Evolutionary conservation across 352 stramenopile genomes (phyloP).

Genomic region (Pythium folliculosum): DNA sequence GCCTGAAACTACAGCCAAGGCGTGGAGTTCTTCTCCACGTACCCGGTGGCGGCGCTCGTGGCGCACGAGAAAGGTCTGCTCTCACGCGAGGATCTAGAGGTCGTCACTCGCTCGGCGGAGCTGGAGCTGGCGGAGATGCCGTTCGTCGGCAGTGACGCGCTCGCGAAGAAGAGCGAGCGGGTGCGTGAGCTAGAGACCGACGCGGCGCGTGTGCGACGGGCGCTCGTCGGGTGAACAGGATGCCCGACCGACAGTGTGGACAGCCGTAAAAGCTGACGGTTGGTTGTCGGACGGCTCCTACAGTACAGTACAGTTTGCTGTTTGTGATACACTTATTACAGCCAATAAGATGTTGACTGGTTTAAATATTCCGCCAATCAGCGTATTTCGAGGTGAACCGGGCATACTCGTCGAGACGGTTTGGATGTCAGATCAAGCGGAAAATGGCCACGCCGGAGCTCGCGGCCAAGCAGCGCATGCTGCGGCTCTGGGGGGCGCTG

Average conservation of each 20-base stretch:
- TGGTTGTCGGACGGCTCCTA: conserved; percentile 12
- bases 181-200: conserved; percentile 45
- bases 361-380: conserved; percentile 1
- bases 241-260: neutral
- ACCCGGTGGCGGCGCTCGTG: conserved; percentile 56
- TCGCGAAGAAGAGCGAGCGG: conserved; percentile 36
- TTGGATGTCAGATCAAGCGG: no score
- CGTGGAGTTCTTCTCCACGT: conserved; percentile 76
- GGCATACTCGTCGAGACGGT: no score
- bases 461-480: conserved; percentile 52
- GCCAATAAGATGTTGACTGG: conserved; percentile 4
- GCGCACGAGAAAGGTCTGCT: conserved; percentile 67
- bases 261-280: neutral
- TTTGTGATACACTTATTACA: conserved; percentile 11
- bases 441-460: conserved; percentile 22
- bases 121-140: conserved; percentile 52
- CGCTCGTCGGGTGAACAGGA: neutral
- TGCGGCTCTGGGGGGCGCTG: conserved; percentile 53
- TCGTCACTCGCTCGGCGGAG: conserved; percentile 39
- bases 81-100: conserved; percentile 47
- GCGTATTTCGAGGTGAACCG: no score
- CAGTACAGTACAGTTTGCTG: no score
- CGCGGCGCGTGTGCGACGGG: conserved; percentile 32
- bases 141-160: conserved; percentile 46
- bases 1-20: conserved; percentile 55